These are phyloP conservation scores for Canavalia gladiata DNA, from an alignment of 306 rosid species.

Conservation along the genomic window DNA sequence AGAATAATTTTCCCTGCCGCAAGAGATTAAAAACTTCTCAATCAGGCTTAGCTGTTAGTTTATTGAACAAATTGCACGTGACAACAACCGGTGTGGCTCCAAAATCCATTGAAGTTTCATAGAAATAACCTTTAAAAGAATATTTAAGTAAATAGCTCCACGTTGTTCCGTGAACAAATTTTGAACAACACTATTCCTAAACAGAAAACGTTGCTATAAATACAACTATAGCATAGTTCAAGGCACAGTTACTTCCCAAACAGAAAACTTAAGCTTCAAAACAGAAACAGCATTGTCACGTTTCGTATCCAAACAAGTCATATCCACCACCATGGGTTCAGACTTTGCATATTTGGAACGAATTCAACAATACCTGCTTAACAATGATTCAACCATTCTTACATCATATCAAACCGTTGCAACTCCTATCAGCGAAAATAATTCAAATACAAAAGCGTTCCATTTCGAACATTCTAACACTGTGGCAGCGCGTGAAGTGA, in stretches of 20 bases:
- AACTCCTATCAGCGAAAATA: background rate
- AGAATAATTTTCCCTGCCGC: background rate
- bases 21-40: background rate
- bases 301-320: slow-evolving; percentile 22
- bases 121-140: background rate
- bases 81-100: background rate
- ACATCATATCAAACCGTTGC: background rate
- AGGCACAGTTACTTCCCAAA: slow-evolving; percentile 1
- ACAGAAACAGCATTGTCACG: background rate
- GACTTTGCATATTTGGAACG: slow-evolving; percentile 16
- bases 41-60: background rate
- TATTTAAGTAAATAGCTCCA: slow-evolving; percentile 2
- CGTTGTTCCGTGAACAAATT: slow-evolving; percentile 6
- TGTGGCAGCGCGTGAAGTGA: background rate
- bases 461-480: background rate
- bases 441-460: background rate
- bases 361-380: slow-evolving; percentile 47
- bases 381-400: slow-evolving; percentile 18
- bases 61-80: slow-evolving; percentile 1
- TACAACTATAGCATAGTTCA: background rate
- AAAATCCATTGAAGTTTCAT: background rate
- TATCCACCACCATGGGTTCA: slow-evolving; percentile 31
- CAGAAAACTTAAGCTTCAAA: slow-evolving; percentile 25
- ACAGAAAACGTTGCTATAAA: background rate
- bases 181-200: background rate